Base-by-base conservation (phyloP, 2,329 filamentous ascomycete genomes). In the Pezicula neosporulosa region DNA sequence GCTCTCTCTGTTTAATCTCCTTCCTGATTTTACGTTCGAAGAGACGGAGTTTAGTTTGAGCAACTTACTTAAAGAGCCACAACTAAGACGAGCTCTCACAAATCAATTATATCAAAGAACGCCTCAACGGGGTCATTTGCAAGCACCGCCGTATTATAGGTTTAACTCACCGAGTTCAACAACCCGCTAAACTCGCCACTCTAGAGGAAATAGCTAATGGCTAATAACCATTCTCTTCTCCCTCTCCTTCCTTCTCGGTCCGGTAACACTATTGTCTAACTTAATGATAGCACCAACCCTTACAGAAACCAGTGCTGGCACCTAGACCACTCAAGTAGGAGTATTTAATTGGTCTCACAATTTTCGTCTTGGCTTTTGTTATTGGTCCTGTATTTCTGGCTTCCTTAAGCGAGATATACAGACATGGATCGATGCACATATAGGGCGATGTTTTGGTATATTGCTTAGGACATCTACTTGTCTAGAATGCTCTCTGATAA, bases 301-400 rank as follows among this genome's bases (percentile, higher is more conserved):
- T 39, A 61, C 65, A 6, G 63, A 69, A 3, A 79, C 86, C 39
- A 72, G 74, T n/a, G 58, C 60, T 1, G 80, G 83, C 18, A 70
- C 85, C 24, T 53, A 73, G 47, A 78, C 83, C 38, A 63, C 67
- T 0, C 68, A 56, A 66, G 71, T 30, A 65, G 66, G 24, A 39
- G 16, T 16, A 28, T 46, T 46, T 10, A 30, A 30, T 18, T 9
- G 41, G 27, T 15, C 28, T 44, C 41, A 45, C 33, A 48, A 44
- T 15, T n/a, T 73, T 70, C 4, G 73, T 76, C 15, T 60, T 75
- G 8, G 72, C 71, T 6, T 75, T 71, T 52, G 72, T 72, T n/a
- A 70, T 70, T n/a, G 72, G 72, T 0, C 72, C 72, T 5, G 28
- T 58, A 15, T 44, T 87, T 3, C 87, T 84, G 81, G 85, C 84